Percentiles rank a stretch among this genome's conserved stretches.
phyloP scores from a whole-genome alignment of 2,329 filamentous ascomycete species.

The Ceratocystis cubensis region DNA sequence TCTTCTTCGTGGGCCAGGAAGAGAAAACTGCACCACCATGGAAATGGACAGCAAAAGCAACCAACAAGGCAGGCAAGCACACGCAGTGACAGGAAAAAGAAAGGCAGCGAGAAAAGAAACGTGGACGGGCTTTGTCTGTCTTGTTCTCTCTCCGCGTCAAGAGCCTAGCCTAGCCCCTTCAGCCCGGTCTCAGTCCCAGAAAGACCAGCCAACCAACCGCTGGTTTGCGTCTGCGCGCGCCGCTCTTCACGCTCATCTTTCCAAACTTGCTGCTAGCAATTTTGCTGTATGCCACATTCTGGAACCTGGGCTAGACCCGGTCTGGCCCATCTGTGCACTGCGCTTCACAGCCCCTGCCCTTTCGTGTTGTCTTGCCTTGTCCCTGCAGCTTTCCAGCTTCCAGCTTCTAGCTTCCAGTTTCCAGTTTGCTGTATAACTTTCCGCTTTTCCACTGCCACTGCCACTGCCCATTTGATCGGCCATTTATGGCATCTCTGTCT shows the following conservation, averaged over 20 bases:
- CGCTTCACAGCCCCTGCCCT: neutral
- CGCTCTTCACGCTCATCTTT: neutral
- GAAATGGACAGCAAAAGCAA: neutral
- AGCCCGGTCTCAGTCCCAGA: too few species aligned
- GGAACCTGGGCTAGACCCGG: slow-evolving; percentile 3
- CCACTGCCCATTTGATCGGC: too few species aligned
- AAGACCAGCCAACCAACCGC: neutral
- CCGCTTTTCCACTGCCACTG: too few species aligned
- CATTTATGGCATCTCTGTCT: too few species aligned
- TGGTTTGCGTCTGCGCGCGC: neutral
- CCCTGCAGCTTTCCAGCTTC: neutral
- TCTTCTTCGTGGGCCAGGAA: neutral
- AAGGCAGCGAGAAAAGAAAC: neutral
- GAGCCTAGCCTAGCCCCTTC: too few species aligned
- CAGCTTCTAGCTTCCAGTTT: too few species aligned
- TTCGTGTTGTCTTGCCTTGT: neutral
- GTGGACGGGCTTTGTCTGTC: neutral
- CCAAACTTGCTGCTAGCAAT: neutral
- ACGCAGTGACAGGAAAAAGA: neutral
- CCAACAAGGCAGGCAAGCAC: neutral
- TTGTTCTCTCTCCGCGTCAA: neutral
- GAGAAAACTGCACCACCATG: neutral
- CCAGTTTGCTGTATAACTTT: too few species aligned
- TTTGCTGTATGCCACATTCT: neutral
- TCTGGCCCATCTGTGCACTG: neutral